A percentile compares a stretch with the other conserved stretches of the same genome.
Evolutionary conservation across 2,329 filamentous ascomycete species (phyloP).

Genomic region (Monilinia fructigena): DNA sequence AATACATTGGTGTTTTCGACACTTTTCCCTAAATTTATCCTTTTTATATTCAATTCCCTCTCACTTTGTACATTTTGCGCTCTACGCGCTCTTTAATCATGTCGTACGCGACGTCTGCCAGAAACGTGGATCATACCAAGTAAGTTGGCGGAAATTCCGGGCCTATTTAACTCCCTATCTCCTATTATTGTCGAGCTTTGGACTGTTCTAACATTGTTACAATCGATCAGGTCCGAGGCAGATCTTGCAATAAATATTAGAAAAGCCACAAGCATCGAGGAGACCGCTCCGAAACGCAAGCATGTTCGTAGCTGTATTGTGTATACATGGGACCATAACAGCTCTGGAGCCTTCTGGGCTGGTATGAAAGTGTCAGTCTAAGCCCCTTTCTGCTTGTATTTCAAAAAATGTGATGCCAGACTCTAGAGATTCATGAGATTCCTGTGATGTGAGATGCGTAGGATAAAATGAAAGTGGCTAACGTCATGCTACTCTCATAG

Average conservation of each 20-base stretch:
- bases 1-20: conserved; percentile 3
- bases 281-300: conserved; percentile 73
- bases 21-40: not conserved
- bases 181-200: conserved; percentile 9
- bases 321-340: conserved; percentile 99
- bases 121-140: conserved; percentile 41
- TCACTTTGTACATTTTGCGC: conserved; percentile 26
- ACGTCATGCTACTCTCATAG: conserved; percentile 47
- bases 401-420: not conserved
- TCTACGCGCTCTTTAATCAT: conserved; percentile 29
- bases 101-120: conserved; percentile 36
- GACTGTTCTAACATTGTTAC: conserved; percentile 24
- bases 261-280: conserved; percentile 67
- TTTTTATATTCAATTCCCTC: not conserved
- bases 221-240: conserved; percentile 57
- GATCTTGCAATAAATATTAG: conserved; percentile 69
- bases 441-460: conserved; percentile 19
- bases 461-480: conserved; percentile 17
- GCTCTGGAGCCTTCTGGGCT: conserved; percentile 90
- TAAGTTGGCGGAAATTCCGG: conserved; percentile 30
- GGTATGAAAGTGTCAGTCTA: conserved; percentile 91
- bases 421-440: not conserved
- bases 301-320: conserved; percentile 98
- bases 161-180: conserved; percentile 9
- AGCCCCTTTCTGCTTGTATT: conserved; percentile 3